Percentiles rank a stretch among this genome's conserved stretches.
These are phyloP conservation scores for Coemansia sp. DNA, from an alignment of 192 early-diverging fungal species.

Conservation along the genomic window DNA sequence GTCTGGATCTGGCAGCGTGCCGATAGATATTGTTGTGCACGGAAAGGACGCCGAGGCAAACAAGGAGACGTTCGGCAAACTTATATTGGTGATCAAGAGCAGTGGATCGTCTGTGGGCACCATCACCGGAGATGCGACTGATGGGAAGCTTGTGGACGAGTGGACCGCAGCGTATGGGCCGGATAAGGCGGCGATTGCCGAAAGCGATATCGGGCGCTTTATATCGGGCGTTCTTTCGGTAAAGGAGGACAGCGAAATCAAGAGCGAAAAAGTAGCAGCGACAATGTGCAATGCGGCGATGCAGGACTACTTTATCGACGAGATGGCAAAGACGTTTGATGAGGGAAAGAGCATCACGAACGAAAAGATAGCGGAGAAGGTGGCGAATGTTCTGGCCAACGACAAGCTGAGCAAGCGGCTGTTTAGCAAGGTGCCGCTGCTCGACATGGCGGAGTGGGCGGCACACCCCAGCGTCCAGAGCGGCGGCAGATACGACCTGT, in stretches of 20 bases:
- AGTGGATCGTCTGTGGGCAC: constrained; percentile 61
- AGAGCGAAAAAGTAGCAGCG: constrained; percentile 70
- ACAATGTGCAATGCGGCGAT: constrained; percentile 73
- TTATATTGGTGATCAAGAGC: constrained; percentile 55
- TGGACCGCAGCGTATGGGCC: constrained; percentile 70
- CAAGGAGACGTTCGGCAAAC: constrained; percentile 59
- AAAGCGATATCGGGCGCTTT: constrained; percentile 70
- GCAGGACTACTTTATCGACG: constrained; percentile 82
- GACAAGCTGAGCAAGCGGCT: constrained; percentile 67
- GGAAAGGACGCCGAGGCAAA: constrained; percentile 77
- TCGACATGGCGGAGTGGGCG: constrained; percentile 82
- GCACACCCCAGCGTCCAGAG: constrained; percentile 94
- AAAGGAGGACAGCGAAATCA: constrained; percentile 90
- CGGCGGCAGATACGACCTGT: constrained; percentile 90
- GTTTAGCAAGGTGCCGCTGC: constrained; percentile 68
- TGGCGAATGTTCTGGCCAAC: constrained; percentile 69
- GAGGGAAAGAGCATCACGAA: constrained; percentile 85
- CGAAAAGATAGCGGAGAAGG: constrained; percentile 70
- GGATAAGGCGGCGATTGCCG: constrained; percentile 56
- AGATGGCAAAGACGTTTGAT: constrained; percentile 86
- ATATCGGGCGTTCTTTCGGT: constrained; percentile 72
- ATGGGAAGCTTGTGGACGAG: constrained; percentile 75
- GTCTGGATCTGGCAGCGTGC: constrained; percentile 52
- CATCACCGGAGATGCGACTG: constrained; percentile 72
- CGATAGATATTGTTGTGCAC: constrained; percentile 74